Evolutionary conservation across 371 early-diverging fungal genomes (phyloP), one percentile per base, ranked within the genome.

Genomic region (Lichtheimia ramosa): DNA sequence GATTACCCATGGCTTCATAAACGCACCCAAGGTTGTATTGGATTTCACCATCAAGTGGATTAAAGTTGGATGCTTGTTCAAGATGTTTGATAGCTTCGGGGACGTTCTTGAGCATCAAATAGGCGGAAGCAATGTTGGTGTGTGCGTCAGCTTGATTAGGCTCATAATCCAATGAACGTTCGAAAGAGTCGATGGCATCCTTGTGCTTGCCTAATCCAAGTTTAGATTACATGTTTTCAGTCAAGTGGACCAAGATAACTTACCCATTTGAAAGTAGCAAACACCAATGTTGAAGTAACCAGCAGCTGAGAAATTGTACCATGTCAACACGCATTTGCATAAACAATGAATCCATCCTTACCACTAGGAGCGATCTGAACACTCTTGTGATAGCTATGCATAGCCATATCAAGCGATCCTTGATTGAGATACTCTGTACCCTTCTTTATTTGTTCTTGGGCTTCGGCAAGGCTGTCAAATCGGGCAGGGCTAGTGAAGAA

Each of bases 231-330:
- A 8, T 34, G 10, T 8, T 34, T 34, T 34, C 34, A 34, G 34
- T 27, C 0, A 1, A 27, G 3, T 3, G 1, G 1, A 27, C 27
- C 27, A 27, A 7, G 13, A 8, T 5, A 18, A 8, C 43, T 82
- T 75, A 49, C 88, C 89, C 71, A 90, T 73, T 68, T 85, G 81
- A 54, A 87, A 88, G 51, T 89, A 84, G 66, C 91, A 88, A 25
- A 91, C 86, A 15, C 89, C 94, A 66, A 89, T 86, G 62, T 92
- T 94, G 70, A 89, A 94, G 58, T 84, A 84, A 2, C 83, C 89
- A 25, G 87, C 83, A 3, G 83, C 81, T 69, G 71, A 61, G 34
- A 34, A 34, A 34, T 34, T 34, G 34, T 34, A 34, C 34, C 6
- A 0, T 4, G 34, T 34, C 34, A 34, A 34, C 10, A 34, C 7